Base-by-base conservation (phyloP, 2,329 filamentous ascomycete species). In the Phialophora chinensis region DNA sequence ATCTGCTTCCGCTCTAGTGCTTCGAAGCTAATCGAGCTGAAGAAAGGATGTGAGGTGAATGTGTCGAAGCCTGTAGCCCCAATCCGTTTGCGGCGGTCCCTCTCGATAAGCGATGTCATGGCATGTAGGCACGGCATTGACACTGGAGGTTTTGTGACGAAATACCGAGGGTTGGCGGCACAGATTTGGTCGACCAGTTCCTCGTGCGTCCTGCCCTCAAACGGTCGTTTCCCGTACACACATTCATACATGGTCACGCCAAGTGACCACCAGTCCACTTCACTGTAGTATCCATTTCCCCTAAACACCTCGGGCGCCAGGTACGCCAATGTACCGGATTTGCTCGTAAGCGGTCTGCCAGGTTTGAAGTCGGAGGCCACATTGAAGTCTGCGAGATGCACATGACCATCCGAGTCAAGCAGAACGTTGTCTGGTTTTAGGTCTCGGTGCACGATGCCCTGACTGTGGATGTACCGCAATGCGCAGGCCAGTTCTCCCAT, bases 221-320 rank as follows among this genome's bases (percentile, higher is more conserved):
- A 99, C 25, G 95, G 95, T 73, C 95, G 88, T 92, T 96, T 98
- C 82, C 96, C 97, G 82, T 98, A 99, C 71, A 99, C 97, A 85
- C 95, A 98, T 79, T 99, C 95, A 79, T 97, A 99, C 78, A 98
- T 98, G n/a, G 96, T 86, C 54, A 99, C 95, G 57, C 95, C 95
- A 25, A 99, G 81, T 5, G 95, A 98, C 95, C 95, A 99, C 95
- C 95, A 99, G 77, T 99, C 95, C 50, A 95, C 93, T 73, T 95
- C 91, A 55, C 89, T 88, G 67, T 91, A 89, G 76, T 99, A 99
- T 47, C 95, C 95, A 68, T 88, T 90, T 57, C 94, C 94, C 71
- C 89, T 86, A 75, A 98, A 99, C 1, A 98, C 95, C 78, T 99
- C 95, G 4, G 95, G 95, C 1, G 94, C 93, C 7, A 99, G 87